These are phyloP conservation scores for Aspergillus campestris DNA, from an alignment of 495 filamentous ascomycete genomes.

Conservation along the genomic window DNA sequence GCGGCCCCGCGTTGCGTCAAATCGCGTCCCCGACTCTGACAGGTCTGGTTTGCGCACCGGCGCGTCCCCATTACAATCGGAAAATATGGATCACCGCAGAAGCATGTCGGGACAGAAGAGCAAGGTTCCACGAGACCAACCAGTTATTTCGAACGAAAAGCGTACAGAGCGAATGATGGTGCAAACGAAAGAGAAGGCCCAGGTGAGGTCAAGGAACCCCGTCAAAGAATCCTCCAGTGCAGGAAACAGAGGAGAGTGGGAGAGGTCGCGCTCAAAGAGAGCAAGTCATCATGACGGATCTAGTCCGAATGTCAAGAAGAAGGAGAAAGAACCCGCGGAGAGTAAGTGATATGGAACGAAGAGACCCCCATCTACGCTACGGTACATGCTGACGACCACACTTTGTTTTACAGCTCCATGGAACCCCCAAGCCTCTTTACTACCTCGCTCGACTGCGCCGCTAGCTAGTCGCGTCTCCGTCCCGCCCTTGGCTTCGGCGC, in stretches of 20 bases:
- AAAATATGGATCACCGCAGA: constrained; percentile 28
- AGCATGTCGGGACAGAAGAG: constrained; percentile 30
- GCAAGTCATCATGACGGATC: constrained; percentile 26
- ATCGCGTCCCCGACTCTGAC: constrained; percentile 36
- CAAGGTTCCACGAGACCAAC: constrained; percentile 25
- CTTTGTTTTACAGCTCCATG: constrained; percentile 48
- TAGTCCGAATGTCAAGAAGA: constrained; percentile 30
- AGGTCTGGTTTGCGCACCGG: constrained; percentile 21
- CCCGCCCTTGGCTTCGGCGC: constrained; percentile 64
- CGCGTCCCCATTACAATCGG: constrained; percentile 25
- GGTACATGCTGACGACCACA: constrained; percentile 13
- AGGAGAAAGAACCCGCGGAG: constrained; percentile 29
- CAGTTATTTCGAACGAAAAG: constrained; percentile 25
- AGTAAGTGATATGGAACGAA: constrained; percentile 20
- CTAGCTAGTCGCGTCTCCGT: constrained; percentile 79
- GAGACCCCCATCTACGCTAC: neutral
- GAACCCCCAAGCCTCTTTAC: constrained; percentile 73
- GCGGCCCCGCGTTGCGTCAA: constrained; percentile 40
- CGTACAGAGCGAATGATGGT: constrained; percentile 40
- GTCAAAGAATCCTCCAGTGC: constrained; percentile 47
- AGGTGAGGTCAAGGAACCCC: constrained; percentile 55
- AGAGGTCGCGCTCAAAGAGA: constrained; percentile 35
- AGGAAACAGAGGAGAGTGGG: constrained; percentile 34
- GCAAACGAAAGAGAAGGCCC: constrained; percentile 57
- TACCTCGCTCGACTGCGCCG: constrained; percentile 81